These are phyloP conservation scores for Chloropicon primus DNA, from an alignment of 139 green algal genomes.

Conservation along the genomic window DNA sequence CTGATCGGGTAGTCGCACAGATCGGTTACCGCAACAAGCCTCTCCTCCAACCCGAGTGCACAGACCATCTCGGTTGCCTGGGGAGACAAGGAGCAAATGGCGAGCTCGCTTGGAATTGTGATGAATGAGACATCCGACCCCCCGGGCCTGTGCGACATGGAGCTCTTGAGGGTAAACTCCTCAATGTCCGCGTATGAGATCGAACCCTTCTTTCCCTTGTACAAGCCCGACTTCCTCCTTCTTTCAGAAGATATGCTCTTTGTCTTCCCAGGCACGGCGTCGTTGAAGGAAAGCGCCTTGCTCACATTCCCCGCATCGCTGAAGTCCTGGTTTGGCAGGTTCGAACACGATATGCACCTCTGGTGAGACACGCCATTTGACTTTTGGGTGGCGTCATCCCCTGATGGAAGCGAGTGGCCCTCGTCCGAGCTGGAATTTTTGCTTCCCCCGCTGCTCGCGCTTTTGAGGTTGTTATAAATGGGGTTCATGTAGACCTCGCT, in stretches of 20 bases:
- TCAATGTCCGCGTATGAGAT: background rate
- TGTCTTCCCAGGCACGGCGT: background rate
- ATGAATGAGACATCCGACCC: background rate
- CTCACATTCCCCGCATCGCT: background rate
- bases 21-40: constrained; percentile 53
- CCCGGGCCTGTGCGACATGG: background rate
- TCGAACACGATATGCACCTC: background rate
- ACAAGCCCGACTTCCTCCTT: background rate
- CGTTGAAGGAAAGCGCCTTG: background rate
- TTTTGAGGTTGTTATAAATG: background rate
- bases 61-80: constrained; percentile 61
- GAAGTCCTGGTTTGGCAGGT: background rate
- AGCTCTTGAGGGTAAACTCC: background rate
- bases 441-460: background rate
- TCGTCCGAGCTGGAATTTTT: background rate
- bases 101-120: background rate
- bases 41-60: constrained; percentile 47
- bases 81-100: constrained; percentile 49
- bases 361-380: background rate
- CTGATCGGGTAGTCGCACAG: constrained; percentile 47
- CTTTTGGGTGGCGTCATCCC: background rate
- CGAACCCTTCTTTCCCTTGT: background rate
- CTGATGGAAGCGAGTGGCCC: background rate
- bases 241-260: background rate
- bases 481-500: background rate